Base-by-base conservation (phyloP, 441 rosid species). In the Arabidopsis lyrata region DNA sequence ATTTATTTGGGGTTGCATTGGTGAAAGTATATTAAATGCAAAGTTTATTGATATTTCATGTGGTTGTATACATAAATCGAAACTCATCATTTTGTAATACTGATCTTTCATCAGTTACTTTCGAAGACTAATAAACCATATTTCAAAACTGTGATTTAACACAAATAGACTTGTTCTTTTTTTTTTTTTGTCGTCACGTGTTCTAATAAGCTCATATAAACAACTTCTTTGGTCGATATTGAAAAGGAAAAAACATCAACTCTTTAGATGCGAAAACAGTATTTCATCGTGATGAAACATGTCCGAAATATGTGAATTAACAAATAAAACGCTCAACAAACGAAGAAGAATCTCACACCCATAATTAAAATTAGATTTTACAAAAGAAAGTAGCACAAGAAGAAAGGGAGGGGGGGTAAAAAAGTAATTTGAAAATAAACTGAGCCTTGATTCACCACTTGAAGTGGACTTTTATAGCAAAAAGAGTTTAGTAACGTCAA, bases 381-480 rank as follows among this genome's bases (percentile, higher is more conserved):
- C 39, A 29, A 24, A 59, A 6, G 8, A 35, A 34, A 48, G 20
- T 18, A 52, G 22, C 12, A 29, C 12, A 72, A 65, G 20, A 72
- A 36, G 15, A 20, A 4, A n/a, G n/a, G n/a, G n/a, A n/a, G n/a
- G n/a, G 41, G 14, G 63, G 80, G 56, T 38, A 70, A 57, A 71
- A 56, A 5, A 32, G 80, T 77, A 41, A 7, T 16, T 41, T 14
- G 10, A 0, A 16, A 20, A 0, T 7, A 15, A 12, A 29, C 0
- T 22, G 0, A 6, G 73, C 16, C 61, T 31, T 5, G 68, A 59
- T 9, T 45, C 65, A 55, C 39, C 53, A 54, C 41, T 60, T 11
- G 53, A 34, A 70, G 68, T 77, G 63, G 76, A 77, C 76, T 64
- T 77, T 63, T 70, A 47, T 57, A 50, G 63, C 31, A 63, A 70